Evolutionary conservation across 2,329 filamentous ascomycete species (phyloP).

Genomic region (Penicillium sp.): DNA sequence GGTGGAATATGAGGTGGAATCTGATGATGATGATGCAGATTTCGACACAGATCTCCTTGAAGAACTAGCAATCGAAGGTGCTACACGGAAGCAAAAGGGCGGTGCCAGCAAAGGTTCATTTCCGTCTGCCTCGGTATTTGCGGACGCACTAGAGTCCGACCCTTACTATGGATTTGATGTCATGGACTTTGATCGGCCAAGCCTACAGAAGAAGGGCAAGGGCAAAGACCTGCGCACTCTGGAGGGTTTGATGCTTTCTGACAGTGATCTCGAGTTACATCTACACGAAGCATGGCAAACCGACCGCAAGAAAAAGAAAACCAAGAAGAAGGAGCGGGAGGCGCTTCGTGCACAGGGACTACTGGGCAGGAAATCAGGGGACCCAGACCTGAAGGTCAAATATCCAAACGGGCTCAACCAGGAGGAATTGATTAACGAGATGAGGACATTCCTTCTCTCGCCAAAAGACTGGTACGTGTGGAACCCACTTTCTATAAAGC

Average conservation of each 20-base stretch:
- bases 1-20: constrained; percentile 4
- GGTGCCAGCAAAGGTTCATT: constrained; percentile 37
- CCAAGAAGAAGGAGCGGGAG: constrained; percentile 68
- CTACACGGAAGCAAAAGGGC: constrained; percentile 53
- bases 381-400: constrained; percentile 64
- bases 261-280: constrained; percentile 63
- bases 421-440: constrained; percentile 67
- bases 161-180: constrained; percentile 72
- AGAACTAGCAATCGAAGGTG: constrained; percentile 34
- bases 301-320: constrained; percentile 68
- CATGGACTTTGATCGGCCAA: constrained; percentile 76
- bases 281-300: constrained; percentile 62
- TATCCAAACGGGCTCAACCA: constrained; percentile 71
- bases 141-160: constrained; percentile 57
- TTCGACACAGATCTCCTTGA: constrained; percentile 50
- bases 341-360: constrained; percentile 64
- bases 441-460: constrained; percentile 67
- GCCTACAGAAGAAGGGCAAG: constrained; percentile 63
- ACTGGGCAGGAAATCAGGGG: constrained; percentile 56
- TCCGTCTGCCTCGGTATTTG: constrained; percentile 55
- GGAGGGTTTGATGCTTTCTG: constrained; percentile 56
- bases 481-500: too few species aligned
- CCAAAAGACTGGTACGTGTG: constrained; percentile 61
- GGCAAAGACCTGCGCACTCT: constrained; percentile 52
- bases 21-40: constrained; percentile 9